phyloP scores from a whole-genome alignment of 768 basidiomycete species.

The Lactifluus pinguis region DNA sequence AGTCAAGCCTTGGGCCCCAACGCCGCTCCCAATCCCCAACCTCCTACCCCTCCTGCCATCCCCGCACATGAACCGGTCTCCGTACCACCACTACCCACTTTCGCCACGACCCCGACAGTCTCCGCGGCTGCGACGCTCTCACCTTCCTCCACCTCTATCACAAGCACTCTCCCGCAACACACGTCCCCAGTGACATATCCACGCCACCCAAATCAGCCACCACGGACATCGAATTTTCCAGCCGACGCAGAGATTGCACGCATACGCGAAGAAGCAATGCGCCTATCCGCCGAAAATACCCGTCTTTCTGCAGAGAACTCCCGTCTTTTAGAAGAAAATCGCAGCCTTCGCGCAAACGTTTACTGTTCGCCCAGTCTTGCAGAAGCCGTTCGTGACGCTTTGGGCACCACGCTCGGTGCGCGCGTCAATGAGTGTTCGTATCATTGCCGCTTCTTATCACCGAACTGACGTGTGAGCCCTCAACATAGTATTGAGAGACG shows the following conservation, averaged over 20 bases:
- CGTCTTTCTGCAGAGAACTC: slow-evolving; percentile 17
- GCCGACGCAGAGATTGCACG: slow-evolving; percentile 10
- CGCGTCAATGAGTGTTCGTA: slow-evolving; percentile 17
- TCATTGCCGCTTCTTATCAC: neutral
- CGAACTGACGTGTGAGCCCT: neutral
- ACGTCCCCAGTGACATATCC: slow-evolving; percentile 5
- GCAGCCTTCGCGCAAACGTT: slow-evolving; percentile 10
- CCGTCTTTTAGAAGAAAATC: slow-evolving; percentile 17
- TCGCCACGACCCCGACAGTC: slow-evolving; percentile 8
- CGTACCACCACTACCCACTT: slow-evolving; percentile 2
- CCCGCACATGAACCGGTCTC: slow-evolving; percentile 4
- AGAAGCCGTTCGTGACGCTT: slow-evolving; percentile 15
- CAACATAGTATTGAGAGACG: slow-evolving; percentile 15
- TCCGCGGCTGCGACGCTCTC: slow-evolving; percentile 10
- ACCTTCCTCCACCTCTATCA: slow-evolving; percentile 9
- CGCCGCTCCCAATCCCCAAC: slow-evolving; percentile 9
- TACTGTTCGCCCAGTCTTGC: slow-evolving; percentile 15
- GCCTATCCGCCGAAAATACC: slow-evolving; percentile 17
- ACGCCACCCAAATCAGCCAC: neutral
- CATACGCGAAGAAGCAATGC: slow-evolving; percentile 15
- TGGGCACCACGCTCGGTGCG: slow-evolving; percentile 12
- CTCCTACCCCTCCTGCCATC: slow-evolving; percentile 7
- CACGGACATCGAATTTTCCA: neutral
- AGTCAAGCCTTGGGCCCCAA: slow-evolving; percentile 16
- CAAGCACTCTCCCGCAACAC: slow-evolving; percentile 6